These are phyloP conservation scores for Berberis thunbergii DNA, from an alignment of 164 flowering plant species.

Conservation along the genomic window DNA sequence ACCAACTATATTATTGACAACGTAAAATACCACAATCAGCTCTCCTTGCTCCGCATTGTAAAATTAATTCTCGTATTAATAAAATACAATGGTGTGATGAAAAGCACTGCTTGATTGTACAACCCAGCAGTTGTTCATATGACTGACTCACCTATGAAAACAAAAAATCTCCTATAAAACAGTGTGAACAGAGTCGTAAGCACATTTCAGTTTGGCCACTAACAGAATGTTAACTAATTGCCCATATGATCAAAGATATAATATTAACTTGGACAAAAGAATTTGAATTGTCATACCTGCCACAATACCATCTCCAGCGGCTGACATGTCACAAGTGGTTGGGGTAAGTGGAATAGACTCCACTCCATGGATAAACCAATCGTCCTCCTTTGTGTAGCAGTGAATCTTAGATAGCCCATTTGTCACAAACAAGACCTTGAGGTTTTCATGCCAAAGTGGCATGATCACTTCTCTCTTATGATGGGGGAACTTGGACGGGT, in stretches of 20 bases:
- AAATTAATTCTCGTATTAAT: too few relatives aligned
- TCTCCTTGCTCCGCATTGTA: too few relatives aligned
- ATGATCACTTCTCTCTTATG: slow-evolving; percentile 53
- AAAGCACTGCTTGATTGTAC: too few relatives aligned
- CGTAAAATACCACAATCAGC: too few relatives aligned
- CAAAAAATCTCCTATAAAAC: too few relatives aligned
- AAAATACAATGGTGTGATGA: too few relatives aligned
- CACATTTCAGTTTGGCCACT: background rate
- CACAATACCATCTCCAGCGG: slow-evolving; percentile 87
- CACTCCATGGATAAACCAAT: slow-evolving; percentile 61
- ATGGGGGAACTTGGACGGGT: slow-evolving; percentile 58
- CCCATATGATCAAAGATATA: background rate
- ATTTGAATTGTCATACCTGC: slow-evolving; percentile 46
- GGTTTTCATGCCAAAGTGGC: slow-evolving; percentile 80
- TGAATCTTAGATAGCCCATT: slow-evolving; percentile 94
- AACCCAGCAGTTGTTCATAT: too few relatives aligned
- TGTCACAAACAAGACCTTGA: slow-evolving; percentile 86
- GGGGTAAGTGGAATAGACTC: slow-evolving; percentile 84
- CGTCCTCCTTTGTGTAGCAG: slow-evolving; percentile 62
- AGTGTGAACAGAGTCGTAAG: background rate
- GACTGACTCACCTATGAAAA: too few relatives aligned
- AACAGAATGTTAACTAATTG: background rate
- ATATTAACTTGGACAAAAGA: background rate
- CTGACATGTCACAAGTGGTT: slow-evolving; percentile 82
- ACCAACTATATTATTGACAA: too few relatives aligned